Evolutionary conservation across 306 rosid genomes (phyloP).

Genomic region (Gleditsia sinensis): DNA sequence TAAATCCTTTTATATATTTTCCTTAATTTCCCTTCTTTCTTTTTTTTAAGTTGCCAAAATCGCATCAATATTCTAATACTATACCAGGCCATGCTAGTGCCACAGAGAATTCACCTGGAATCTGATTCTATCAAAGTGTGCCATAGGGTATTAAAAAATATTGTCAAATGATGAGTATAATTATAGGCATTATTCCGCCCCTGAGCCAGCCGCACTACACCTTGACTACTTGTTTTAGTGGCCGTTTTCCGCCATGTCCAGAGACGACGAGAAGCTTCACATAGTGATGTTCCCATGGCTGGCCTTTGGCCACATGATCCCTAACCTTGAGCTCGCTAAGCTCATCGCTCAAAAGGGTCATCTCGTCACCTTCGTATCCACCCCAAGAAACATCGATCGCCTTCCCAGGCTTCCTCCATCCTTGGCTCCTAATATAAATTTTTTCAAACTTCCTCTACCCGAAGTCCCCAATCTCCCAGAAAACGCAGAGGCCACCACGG

Average conservation of each 20-base stretch:
- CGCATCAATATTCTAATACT: too few species aligned
- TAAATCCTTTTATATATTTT: too few species aligned
- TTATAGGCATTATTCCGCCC: too few species aligned
- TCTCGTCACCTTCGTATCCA: conserved; percentile 48
- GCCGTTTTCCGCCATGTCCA: not conserved
- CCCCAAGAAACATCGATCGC: conserved; percentile 51
- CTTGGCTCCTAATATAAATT: conserved; percentile 19
- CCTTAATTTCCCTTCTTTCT: too few species aligned
- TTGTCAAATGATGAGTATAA: too few species aligned
- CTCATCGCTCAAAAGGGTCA: conserved; percentile 50
- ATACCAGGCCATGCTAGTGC: too few species aligned
- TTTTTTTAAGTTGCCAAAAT: too few species aligned
- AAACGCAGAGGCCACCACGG: conserved; percentile 42
- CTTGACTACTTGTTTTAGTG: not conserved
- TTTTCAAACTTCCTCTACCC: conserved; percentile 43
- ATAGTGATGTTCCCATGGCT: conserved; percentile 54
- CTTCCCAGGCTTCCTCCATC: conserved; percentile 38
- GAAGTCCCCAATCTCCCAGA: conserved; percentile 24
- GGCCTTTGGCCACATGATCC: conserved; percentile 49
- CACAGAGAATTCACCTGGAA: too few species aligned
- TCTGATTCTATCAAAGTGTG: too few species aligned
- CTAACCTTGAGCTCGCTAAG: conserved; percentile 46
- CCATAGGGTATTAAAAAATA: too few species aligned
- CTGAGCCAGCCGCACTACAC: too few species aligned
- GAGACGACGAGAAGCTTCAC: conserved; percentile 34